Evolutionary conservation across 1,284 basidiomycete species (phyloP).

Genomic region (Sphaerobolus stellatus): DNA sequence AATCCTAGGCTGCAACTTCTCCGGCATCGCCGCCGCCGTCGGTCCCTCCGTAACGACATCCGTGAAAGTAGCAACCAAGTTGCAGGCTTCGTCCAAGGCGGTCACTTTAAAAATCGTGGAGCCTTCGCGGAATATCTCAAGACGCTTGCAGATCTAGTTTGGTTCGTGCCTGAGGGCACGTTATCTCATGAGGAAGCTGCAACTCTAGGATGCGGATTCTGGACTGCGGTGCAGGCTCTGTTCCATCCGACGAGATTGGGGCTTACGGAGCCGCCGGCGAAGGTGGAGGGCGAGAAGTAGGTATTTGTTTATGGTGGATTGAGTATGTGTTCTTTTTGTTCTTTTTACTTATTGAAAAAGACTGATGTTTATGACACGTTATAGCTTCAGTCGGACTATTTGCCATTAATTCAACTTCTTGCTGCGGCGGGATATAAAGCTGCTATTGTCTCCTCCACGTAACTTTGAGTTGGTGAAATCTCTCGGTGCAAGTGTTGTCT

Average conservation of each 20-base stretch:
- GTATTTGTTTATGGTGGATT: slow-evolving; percentile 8
- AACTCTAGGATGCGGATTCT: slow-evolving; percentile 32
- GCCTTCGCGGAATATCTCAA: slow-evolving; percentile 42
- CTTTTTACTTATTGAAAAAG: not conserved
- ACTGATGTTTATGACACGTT: not conserved
- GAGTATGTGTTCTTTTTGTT: slow-evolving; percentile 3
- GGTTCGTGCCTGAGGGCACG: slow-evolving; percentile 31
- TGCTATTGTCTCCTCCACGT: slow-evolving; percentile 39
- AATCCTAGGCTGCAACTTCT: slow-evolving; percentile 41
- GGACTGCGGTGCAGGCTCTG: slow-evolving; percentile 10
- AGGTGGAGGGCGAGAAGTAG: not conserved
- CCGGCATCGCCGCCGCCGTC: slow-evolving; percentile 37
- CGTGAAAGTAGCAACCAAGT: slow-evolving; percentile 39
- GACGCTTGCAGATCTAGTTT: slow-evolving; percentile 28
- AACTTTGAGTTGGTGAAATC: slow-evolving; percentile 38
- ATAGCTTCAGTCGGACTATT: slow-evolving; percentile 37
- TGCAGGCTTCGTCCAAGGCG: slow-evolving; percentile 41
- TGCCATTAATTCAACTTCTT: slow-evolving; percentile 44
- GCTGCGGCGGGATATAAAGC: slow-evolving; percentile 41
- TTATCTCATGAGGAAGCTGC: slow-evolving; percentile 37
- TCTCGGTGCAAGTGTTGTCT: slow-evolving; percentile 41
- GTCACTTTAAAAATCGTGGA: slow-evolving; percentile 23
- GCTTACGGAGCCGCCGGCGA: slow-evolving; percentile 6
- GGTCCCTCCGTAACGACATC: slow-evolving; percentile 21
- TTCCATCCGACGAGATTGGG: slow-evolving; percentile 2